Conservation (phyloP, 2,329 filamentous ascomycete species). For the Leptosphaerulina australis region DNA sequence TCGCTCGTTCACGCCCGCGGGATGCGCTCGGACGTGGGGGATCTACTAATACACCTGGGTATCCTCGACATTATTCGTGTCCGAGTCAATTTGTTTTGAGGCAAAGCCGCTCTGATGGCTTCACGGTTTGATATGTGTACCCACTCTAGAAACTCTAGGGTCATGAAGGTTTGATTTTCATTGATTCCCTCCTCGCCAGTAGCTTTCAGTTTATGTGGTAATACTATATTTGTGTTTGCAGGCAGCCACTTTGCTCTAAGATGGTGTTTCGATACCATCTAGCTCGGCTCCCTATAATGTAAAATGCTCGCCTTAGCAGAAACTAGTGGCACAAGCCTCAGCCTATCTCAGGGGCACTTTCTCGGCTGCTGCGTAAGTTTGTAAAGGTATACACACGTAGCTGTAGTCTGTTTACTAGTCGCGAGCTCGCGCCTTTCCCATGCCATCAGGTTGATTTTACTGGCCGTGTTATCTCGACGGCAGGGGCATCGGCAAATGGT, state of each 20-base stretch:
- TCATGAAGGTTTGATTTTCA: no score
- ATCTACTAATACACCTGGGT: constrained; percentile 20
- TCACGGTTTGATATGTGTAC: neutral
- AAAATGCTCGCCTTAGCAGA: constrained; percentile 11
- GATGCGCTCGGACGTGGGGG: constrained; percentile 18
- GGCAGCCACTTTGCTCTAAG: constrained; percentile 11
- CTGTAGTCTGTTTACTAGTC: neutral
- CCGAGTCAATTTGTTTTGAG: constrained; percentile 6
- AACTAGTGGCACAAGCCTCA: constrained; percentile 14
- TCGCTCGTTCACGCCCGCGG: constrained; percentile 15
- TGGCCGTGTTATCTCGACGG: constrained; percentile 62
- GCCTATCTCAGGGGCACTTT: neutral
- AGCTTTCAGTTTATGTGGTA: neutral
- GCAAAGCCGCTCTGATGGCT: neutral
- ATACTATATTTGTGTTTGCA: constrained; percentile 4
- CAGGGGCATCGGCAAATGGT: constrained; percentile 72
- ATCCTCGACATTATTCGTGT: constrained; percentile 15
- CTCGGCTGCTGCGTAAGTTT: neutral
- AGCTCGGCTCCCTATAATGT: neutral
- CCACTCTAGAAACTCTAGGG: neutral
- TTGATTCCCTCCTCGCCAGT: neutral
- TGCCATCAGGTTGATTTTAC: constrained; percentile 16
- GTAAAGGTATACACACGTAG: neutral
- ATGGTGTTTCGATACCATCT: constrained; percentile 9
- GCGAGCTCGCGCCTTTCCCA: neutral